These are phyloP conservation scores for Dillenia turbinata DNA, from an alignment of 164 flowering plant genomes.

Conservation along the genomic window DNA sequence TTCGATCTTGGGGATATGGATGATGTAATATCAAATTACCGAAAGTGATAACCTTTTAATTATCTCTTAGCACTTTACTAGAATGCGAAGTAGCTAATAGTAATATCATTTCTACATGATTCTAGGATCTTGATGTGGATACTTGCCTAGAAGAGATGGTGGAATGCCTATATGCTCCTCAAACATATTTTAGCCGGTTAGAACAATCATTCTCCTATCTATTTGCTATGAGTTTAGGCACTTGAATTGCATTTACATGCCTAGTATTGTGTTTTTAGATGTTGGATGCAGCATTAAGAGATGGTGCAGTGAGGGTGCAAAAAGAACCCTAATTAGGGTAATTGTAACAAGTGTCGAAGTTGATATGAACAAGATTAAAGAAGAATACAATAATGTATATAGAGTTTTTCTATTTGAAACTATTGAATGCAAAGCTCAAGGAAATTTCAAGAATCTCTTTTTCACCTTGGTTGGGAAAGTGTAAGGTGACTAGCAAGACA, in stretches of 20 bases:
- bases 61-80: no score
- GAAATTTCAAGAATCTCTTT: conserved; percentile 71
- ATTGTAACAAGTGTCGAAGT: conserved; percentile 59
- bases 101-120: background rate
- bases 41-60: no score
- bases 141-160: conserved; percentile 33
- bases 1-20: no score
- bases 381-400: conserved; percentile 32
- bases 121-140: conserved; percentile 48
- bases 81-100: background rate
- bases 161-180: conserved; percentile 52
- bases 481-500: no score
- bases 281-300: conserved; percentile 35
- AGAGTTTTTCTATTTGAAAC: conserved; percentile 43
- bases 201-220: background rate
- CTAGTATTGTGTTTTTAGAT: conserved; percentile 29
- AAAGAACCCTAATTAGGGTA: conserved; percentile 60
- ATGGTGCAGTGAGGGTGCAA: conserved; percentile 40
- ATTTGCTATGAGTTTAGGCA: background rate
- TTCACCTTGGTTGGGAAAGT: conserved; percentile 34
- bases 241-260: background rate
- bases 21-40: no score
- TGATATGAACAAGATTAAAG: conserved; percentile 55
- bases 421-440: conserved; percentile 43
- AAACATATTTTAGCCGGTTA: conserved; percentile 57